Percentiles rank a stretch among this genome's conserved stretches.
phyloP scores from a whole-genome alignment of 2,329 filamentous ascomycete species.

The Curvularia verruculosa region DNA sequence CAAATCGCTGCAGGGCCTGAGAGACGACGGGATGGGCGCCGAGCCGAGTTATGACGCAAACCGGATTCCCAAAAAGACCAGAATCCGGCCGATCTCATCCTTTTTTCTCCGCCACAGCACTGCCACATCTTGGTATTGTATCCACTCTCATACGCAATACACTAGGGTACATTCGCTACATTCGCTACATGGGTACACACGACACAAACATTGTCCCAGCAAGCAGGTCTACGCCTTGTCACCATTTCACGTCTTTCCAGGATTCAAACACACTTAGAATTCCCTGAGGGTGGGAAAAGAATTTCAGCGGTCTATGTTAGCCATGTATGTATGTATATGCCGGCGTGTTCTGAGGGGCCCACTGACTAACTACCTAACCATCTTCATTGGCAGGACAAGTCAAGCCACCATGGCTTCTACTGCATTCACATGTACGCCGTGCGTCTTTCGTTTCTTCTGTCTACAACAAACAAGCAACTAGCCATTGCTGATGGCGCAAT shows the following conservation, averaged over 20 bases:
- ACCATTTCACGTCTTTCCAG: not conserved
- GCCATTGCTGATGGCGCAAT: not conserved
- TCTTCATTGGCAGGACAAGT: not conserved
- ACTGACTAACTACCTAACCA: not conserved
- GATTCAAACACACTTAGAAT: too few relatives aligned
- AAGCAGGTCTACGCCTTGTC: not conserved
- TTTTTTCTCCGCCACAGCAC: conserved; percentile 1
- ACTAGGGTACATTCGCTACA: too few relatives aligned
- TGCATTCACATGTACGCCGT: not conserved
- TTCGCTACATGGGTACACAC: too few relatives aligned
- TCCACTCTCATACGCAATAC: not conserved
- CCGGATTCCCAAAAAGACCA: conserved; percentile 5
- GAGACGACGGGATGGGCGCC: not conserved
- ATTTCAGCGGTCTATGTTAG: not conserved
- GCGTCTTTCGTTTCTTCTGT: not conserved
- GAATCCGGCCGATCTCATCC: too few relatives aligned
- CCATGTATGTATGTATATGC: not conserved
- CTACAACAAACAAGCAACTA: not conserved
- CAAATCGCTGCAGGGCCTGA: not conserved
- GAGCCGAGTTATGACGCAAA: conserved; percentile 2
- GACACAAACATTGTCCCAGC: not conserved
- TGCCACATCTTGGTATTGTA: not conserved
- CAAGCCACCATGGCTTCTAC: not conserved
- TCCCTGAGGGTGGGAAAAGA: not conserved
- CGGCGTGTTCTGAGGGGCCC: not conserved